Conservation (phyloP, 2,329 filamentous ascomycete genomes). For the Fusarium tuaranense region DNA sequence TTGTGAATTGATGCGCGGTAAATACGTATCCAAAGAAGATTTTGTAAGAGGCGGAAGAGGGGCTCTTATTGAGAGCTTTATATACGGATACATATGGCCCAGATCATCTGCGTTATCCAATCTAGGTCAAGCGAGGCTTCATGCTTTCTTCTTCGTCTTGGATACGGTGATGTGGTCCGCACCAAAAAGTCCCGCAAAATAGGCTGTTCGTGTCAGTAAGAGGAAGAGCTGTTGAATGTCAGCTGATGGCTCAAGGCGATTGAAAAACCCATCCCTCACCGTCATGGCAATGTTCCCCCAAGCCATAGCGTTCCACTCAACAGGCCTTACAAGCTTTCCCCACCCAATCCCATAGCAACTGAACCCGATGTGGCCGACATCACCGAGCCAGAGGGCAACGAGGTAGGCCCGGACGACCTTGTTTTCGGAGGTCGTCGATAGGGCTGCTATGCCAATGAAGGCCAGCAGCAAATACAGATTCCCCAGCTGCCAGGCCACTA, state of each 20-base stretch:
- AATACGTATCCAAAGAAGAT: not conserved
- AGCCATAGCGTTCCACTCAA: slow-evolving; percentile 75
- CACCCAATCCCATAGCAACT: slow-evolving; percentile 70
- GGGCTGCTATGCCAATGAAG: slow-evolving; percentile 71
- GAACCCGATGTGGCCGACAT: slow-evolving; percentile 75
- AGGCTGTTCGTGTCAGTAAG: slow-evolving; percentile 66
- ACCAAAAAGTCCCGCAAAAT: slow-evolving; percentile 71
- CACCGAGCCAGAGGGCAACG: slow-evolving; percentile 72
- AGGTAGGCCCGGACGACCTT: slow-evolving; percentile 76
- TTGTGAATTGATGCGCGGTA: not conserved
- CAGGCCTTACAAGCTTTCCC: slow-evolving; percentile 63
- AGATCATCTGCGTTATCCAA: not conserved
- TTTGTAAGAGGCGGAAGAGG: not conserved
- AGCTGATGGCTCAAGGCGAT: not conserved
- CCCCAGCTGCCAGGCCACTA: slow-evolving; percentile 75
- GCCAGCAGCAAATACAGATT: slow-evolving; percentile 77
- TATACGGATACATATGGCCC: not conserved
- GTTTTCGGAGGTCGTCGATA: slow-evolving; percentile 73
- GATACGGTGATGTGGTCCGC: slow-evolving; percentile 48
- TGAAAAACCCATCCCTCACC: slow-evolving; percentile 51
- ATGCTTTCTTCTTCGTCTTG: slow-evolving; percentile 44
- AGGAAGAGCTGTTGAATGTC: slow-evolving; percentile 59
- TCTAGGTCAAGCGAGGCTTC: not conserved
- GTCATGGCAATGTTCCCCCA: slow-evolving; percentile 80
- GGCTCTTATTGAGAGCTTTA: not conserved